phyloP scores from a whole-genome alignment of 495 filamentous ascomycete genomes.

The Lophium mytilinum region DNA sequence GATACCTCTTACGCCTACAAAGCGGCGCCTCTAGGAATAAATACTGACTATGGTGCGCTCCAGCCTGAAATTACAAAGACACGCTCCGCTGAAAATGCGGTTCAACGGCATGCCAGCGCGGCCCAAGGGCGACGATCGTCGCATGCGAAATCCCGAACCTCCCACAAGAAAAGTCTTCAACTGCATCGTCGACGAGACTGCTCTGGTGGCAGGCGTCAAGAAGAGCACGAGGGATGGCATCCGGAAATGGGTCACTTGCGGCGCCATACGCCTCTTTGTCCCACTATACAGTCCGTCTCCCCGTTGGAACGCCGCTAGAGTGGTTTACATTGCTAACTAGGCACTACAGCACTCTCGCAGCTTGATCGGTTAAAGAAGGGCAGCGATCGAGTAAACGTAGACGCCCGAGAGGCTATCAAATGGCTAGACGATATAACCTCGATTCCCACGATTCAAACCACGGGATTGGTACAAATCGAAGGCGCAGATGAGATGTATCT shows the following conservation, averaged over 20 bases:
- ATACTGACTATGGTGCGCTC: not conserved
- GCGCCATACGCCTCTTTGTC: constrained; percentile 56
- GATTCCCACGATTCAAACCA: constrained; percentile 37
- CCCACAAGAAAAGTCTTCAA: constrained; percentile 57
- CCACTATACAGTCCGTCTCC: constrained; percentile 52
- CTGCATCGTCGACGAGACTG: constrained; percentile 69
- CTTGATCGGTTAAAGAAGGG: constrained; percentile 49
- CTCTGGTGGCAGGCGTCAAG: constrained; percentile 59
- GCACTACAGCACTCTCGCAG: constrained; percentile 44
- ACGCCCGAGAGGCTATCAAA: constrained; percentile 55
- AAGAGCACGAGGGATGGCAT: constrained; percentile 45
- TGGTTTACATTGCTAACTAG: not conserved
- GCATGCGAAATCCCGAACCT: constrained; percentile 12
- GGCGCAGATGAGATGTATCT: constrained; percentile 50
- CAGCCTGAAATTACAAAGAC: not conserved
- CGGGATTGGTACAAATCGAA: constrained; percentile 20
- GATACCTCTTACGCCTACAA: constrained; percentile 2
- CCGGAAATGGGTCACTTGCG: constrained; percentile 58
- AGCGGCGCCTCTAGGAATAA: not conserved
- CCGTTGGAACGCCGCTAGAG: not conserved
- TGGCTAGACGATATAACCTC: constrained; percentile 59
- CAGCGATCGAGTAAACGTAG: constrained; percentile 47
- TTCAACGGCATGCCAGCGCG: constrained; percentile 15
- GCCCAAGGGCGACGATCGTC: constrained; percentile 14
- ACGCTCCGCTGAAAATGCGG: constrained; percentile 14